Base-by-base conservation (phyloP, 2,329 filamentous ascomycete genomes). In the Cyanodermella asteris region DNA sequence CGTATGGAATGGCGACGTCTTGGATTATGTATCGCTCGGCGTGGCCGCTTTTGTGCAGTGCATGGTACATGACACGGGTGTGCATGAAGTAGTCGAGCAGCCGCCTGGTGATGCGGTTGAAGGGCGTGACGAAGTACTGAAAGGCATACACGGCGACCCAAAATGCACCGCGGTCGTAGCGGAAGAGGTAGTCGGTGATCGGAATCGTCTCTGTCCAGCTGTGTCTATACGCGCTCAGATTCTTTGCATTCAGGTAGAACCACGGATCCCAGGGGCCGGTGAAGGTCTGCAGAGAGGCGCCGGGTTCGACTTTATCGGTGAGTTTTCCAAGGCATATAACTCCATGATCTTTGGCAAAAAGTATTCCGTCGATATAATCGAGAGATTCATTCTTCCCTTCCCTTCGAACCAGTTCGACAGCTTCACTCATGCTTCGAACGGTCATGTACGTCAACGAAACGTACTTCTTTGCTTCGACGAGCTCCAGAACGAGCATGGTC, bases 341-440 rank as follows among this genome's bases (percentile, higher is more conserved):
- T 1, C 63, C 62, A 5, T 50, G 51, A 13, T 51, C 48, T 10
- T 47, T 46, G 0, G 62, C 56, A 40, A 63, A 75, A 11, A 67
- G 50, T 22, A 77, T 71, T 2, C 59, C 72, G 31, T 78, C 74
- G 3, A 81, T 54, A 34, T 67, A 81, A 31, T 77, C 69, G 10
- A n/a, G n/a, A n/a, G n/a, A n/a, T n/a, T n/a, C n/a, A n/a, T n/a
- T n/a, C n/a, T n/a, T 12, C 35, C 34, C 11, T 50, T 44, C 28
- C 34, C 37, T 27, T 41, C 46, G 11, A n/a, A n/a, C n/a, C n/a
- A n/a, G n/a, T n/a, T 44, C 38, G 4, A 58, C 42, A 3, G 55
- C 53, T 23, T 56, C 50, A 6, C 43, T 31, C 23, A 56, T 46
- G 29, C 43, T 48, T 3, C 28, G 33, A 3, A 53, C 50, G 0